These are phyloP conservation scores for Salix koriyanagi DNA, from an alignment of 345 rosid species.

Conservation along the genomic window DNA sequence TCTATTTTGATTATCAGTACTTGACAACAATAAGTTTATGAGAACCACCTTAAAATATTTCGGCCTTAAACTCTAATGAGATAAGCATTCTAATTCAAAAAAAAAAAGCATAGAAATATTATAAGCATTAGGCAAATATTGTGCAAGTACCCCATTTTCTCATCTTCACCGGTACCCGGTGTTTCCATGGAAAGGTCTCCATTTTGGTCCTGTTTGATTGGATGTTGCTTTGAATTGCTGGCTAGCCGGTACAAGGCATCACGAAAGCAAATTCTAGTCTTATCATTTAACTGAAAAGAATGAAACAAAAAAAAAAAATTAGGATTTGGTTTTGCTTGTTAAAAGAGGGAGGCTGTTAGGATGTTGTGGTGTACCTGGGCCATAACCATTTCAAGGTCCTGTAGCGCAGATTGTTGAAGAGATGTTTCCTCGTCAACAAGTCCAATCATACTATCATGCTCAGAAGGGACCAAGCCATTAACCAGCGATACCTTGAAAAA, in stretches of 20 bases:
- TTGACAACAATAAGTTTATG: neutral
- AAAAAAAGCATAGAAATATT: neutral
- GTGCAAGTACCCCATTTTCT: conserved; percentile 22
- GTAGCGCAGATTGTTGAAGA: conserved; percentile 55
- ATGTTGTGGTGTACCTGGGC: conserved; percentile 42
- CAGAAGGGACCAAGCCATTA: conserved; percentile 17
- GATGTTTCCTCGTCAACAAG: conserved; percentile 31
- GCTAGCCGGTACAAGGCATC: conserved; percentile 89
- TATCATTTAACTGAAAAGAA: conserved; percentile 47
- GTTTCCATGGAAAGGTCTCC: conserved; percentile 21
- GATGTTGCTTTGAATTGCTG: conserved; percentile 42
- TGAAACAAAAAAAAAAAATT: neutral
- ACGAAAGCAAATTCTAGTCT: conserved; percentile 67
- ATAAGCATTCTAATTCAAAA: neutral
- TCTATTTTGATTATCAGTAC: neutral
- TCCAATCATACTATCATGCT: conserved; percentile 29
- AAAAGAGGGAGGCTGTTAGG: neutral
- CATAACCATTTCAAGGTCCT: conserved; percentile 64
- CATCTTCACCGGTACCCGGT: conserved; percentile 22
- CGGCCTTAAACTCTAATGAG: neutral
- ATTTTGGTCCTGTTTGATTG: conserved; percentile 5
- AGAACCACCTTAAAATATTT: neutral
- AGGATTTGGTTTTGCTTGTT: neutral
- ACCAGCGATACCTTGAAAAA: conserved; percentile 27
- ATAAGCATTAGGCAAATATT: neutral